Base-by-base conservation (phyloP, 345 rosid species). In the Melaleuca quinquenervia region DNA sequence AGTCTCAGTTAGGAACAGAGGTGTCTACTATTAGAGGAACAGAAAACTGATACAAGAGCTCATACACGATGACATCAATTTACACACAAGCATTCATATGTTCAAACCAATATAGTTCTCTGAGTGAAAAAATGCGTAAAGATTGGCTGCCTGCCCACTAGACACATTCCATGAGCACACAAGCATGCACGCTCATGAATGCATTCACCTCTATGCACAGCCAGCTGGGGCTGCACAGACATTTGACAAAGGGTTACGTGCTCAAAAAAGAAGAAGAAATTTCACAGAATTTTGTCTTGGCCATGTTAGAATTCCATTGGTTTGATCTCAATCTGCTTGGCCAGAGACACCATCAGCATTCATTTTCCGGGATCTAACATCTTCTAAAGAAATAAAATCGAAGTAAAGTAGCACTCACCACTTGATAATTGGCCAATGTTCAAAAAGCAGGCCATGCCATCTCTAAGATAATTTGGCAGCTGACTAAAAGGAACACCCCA, bases 401-500 rank as follows among this genome's bases (percentile, higher is more conserved):
- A 86, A 32, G 50, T 12, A 52, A 11, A n/a, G n/a, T 53, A 58
- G 85, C 49, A 76, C 96, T 91, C 87, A 96, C 99, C 98, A 76
- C 91, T 90, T 51, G 95, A 91, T 89, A 88, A 85, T 83, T 91
- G 76, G 86, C 98, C 94, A 26, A 93, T 84, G 91, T 96, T 96
- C 86, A 96, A 89, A 91, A 96, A 95, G 91, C 99, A 96, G 88
- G 95, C 98, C 50, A 95, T 95, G 32, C 97, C 99, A 80, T 93
- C 99, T 94, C 89, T 94, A 56, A 96, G 93, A 90, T 96, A 96
- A 91, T 82, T 93, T 8, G 98, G 97, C 87, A 96, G 95, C 89
- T 94, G 98, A 84, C 90, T 87, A 87, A 96, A 96, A 22, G 99
- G 99, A 85, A 96, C 88, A 26, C 98, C 99, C 99, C 99, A 96